Evolutionary conservation across 768 basidiomycete species (phyloP).

Genomic region (Dentipellis fragilis): DNA sequence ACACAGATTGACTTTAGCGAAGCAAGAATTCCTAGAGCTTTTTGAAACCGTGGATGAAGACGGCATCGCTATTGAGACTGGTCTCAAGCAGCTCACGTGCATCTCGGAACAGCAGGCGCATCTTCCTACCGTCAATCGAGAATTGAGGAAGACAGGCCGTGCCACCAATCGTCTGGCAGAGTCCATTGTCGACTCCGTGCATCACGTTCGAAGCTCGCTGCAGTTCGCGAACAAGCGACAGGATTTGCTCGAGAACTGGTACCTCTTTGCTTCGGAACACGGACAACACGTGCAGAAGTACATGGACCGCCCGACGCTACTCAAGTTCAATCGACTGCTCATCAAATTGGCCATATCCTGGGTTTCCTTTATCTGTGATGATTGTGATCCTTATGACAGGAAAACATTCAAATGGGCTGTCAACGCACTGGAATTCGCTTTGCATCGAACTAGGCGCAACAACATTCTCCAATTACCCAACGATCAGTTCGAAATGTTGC

Average conservation of each 20-base stretch:
- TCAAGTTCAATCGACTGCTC: constrained; percentile 74
- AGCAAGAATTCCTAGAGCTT: constrained; percentile 62
- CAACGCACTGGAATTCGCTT: constrained; percentile 86
- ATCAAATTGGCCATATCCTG: constrained; percentile 91
- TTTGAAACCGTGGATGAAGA: constrained; percentile 58
- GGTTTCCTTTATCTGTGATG: constrained; percentile 98
- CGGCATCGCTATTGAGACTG: constrained; percentile 36
- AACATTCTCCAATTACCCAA: constrained; percentile 82
- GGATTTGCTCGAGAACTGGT: constrained; percentile 91
- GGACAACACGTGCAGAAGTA: constrained; percentile 83
- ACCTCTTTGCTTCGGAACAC: constrained; percentile 91
- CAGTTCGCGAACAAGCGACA: constrained; percentile 55
- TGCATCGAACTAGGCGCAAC: constrained; percentile 78
- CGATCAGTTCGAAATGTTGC: constrained; percentile 83
- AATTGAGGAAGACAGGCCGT: constrained; percentile 83
- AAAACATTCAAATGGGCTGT: constrained; percentile 99
- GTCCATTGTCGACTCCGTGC: constrained; percentile 86
- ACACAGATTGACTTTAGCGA: constrained; percentile 63
- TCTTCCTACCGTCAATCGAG: constrained; percentile 78
- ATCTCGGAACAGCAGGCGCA: constrained; percentile 82
- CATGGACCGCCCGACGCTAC: constrained; percentile 64
- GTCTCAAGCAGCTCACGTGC: constrained; percentile 30
- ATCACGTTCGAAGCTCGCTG: constrained; percentile 69
- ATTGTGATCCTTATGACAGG: constrained; percentile 91
- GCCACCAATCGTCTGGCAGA: constrained; percentile 87